Evolutionary conservation across 768 basidiomycete genomes (phyloP).

Genomic region (Panaeolus papilionaceus): DNA sequence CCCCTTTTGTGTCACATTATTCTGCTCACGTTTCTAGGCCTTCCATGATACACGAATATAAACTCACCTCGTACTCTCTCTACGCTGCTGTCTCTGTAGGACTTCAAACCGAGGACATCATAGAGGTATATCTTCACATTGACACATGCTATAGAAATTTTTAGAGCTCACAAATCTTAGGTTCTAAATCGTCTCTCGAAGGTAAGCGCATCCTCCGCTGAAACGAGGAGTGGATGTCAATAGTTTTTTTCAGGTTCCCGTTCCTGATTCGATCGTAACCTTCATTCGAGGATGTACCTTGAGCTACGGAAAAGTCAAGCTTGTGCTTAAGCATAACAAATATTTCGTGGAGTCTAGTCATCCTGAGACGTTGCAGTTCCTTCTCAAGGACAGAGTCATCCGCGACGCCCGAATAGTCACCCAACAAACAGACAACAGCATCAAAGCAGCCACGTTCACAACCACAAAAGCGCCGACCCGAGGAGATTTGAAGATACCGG

Average conservation of each 20-base stretch:
- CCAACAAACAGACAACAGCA: slow-evolving; percentile 73
- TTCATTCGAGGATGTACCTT: slow-evolving; percentile 94
- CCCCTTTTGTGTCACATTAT: neutral
- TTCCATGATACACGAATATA: slow-evolving; percentile 98
- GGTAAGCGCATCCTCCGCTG: slow-evolving; percentile 42
- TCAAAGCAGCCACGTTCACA: slow-evolving; percentile 78
- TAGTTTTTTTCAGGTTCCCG: slow-evolving; percentile 72
- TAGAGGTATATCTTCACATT: slow-evolving; percentile 71
- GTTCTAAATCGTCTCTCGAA: slow-evolving; percentile 85
- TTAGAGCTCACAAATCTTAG: slow-evolving; percentile 45
- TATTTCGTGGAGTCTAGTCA: slow-evolving; percentile 97
- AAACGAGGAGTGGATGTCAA: slow-evolving; percentile 1
- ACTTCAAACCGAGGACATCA: slow-evolving; percentile 96
- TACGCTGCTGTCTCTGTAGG: slow-evolving; percentile 99
- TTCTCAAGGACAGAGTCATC: slow-evolving; percentile 88
- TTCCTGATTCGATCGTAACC: slow-evolving; percentile 83
- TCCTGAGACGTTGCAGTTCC: slow-evolving; percentile 87
- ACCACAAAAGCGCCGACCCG: slow-evolving; percentile 84
- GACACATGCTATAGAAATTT: slow-evolving; percentile 23
- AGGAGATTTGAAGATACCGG: slow-evolving; percentile 86
- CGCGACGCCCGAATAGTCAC: slow-evolving; percentile 82
- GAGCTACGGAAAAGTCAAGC: slow-evolving; percentile 98
- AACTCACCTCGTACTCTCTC: slow-evolving; percentile 95
- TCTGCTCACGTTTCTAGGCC: slow-evolving; percentile 60
- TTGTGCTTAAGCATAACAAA: slow-evolving; percentile 97